phyloP scores from a whole-genome alignment of 2,329 filamentous ascomycete species.

The Paradendryphiella salina region DNA sequence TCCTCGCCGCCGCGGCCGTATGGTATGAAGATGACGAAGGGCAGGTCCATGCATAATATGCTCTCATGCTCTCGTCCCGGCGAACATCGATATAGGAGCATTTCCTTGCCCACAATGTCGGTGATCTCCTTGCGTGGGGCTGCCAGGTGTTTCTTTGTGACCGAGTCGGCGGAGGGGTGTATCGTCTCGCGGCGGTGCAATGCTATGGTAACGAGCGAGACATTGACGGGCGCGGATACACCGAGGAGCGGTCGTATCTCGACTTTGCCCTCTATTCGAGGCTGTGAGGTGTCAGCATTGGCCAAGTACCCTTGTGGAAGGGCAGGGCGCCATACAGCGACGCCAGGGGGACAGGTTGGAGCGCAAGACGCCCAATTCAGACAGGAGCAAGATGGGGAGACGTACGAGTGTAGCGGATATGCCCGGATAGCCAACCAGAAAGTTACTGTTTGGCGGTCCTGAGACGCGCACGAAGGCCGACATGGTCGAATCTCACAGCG shows the following conservation, averaged over 20 bases:
- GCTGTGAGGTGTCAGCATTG: slow-evolving; percentile 58
- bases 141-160: slow-evolving; percentile 88
- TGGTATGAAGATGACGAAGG: slow-evolving; percentile 96
- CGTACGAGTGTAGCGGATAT: slow-evolving; percentile 96
- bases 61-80: slow-evolving; percentile 83
- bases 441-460: slow-evolving; percentile 94
- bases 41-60: slow-evolving; percentile 93
- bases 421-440: slow-evolving; percentile 93
- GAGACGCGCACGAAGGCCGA: slow-evolving; percentile 92
- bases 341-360: slow-evolving; percentile 2
- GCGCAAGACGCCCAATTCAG: slow-evolving; percentile 4
- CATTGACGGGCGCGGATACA: slow-evolving; percentile 82
- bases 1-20: slow-evolving; percentile 91
- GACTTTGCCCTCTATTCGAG: slow-evolving; percentile 95
- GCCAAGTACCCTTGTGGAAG: slow-evolving; percentile 9
- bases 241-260: slow-evolving; percentile 88
- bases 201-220: slow-evolving; percentile 92
- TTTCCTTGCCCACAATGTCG: slow-evolving; percentile 94
- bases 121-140: slow-evolving; percentile 87
- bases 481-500: slow-evolving; percentile 44
- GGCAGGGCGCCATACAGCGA: slow-evolving; percentile 4
- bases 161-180: slow-evolving; percentile 90
- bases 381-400: slow-evolving; percentile 28
- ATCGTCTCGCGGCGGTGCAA: slow-evolving; percentile 94
- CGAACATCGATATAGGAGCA: slow-evolving; percentile 84